Conservation (phyloP, 169 alveolate genomes). For the Eimeria zaria region DNA sequence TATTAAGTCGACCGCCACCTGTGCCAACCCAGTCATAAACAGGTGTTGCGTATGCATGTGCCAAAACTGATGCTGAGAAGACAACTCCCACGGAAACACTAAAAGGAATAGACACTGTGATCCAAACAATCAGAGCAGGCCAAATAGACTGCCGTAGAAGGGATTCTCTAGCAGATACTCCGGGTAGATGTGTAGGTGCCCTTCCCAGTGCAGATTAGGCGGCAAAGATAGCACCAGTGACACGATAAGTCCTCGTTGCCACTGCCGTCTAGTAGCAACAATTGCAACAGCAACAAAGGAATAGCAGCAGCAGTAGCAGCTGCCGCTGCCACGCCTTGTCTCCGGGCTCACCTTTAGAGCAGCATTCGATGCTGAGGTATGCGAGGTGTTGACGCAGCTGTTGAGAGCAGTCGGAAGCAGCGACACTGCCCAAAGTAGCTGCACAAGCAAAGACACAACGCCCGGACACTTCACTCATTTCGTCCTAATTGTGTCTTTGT, state of each 20-base stretch:
- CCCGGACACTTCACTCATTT: background rate
- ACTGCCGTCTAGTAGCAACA: background rate
- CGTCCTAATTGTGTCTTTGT: background rate
- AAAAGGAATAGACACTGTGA: background rate
- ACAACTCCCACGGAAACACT: background rate
- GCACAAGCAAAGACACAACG: conserved; percentile 18
- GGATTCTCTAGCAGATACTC: background rate
- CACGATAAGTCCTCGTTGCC: background rate
- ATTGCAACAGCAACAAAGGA: background rate
- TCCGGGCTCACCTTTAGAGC: conserved; percentile 56
- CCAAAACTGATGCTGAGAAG: background rate
- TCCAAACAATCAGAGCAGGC: background rate
- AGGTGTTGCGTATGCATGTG: background rate
- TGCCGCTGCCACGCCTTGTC: background rate
- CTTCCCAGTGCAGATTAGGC: background rate
- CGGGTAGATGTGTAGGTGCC: background rate
- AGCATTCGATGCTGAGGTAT: conserved; percentile 69
- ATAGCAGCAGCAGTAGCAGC: background rate
- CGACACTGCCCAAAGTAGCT: conserved; percentile 68
- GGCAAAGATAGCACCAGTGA: background rate
- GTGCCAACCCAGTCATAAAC: background rate
- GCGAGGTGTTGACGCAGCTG: conserved; percentile 53
- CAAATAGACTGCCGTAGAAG: background rate
- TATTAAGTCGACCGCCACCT: conserved; percentile 78
- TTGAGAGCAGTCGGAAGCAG: conserved; percentile 54